Percentiles rank a stretch among this genome's conserved stretches.
Evolutionary conservation across 2,329 filamentous ascomycete genomes (phyloP).

Genomic region (Cercospora sp.): DNA sequence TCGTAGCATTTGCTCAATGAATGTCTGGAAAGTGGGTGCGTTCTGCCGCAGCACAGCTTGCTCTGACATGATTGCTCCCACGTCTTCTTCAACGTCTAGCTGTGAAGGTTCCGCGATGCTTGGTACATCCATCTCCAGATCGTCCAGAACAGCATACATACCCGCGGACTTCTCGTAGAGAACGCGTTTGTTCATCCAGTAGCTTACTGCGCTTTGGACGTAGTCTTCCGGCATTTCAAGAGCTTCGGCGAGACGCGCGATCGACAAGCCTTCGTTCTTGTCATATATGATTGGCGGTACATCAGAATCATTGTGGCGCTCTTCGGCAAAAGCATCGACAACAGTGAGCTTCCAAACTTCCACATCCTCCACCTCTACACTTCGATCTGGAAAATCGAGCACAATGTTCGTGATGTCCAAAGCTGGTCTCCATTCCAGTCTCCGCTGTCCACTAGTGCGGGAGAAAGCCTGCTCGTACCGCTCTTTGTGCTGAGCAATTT

Average conservation of each 20-base stretch:
- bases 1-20: conserved; percentile 92
- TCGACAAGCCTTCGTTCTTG: conserved; percentile 35
- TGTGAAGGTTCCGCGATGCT: conserved; percentile 36
- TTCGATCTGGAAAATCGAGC: conserved; percentile 79
- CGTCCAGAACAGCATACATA: conserved; percentile 69
- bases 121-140: conserved; percentile 46
- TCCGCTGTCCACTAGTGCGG: conserved; percentile 76
- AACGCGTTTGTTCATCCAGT: conserved; percentile 71
- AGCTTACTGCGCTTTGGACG: conserved; percentile 65
- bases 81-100: conserved; percentile 44
- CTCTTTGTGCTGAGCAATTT: conserved; percentile 62
- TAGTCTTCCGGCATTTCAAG: conserved; percentile 75
- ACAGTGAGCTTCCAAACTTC: conserved; percentile 85
- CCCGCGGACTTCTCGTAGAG: conserved; percentile 57
- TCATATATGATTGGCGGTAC: conserved; percentile 17
- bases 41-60: conserved; percentile 66
- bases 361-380: conserved; percentile 67
- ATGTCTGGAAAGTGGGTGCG: conserved; percentile 80
- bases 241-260: conserved; percentile 50
- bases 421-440: conserved; percentile 83
- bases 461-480: conserved; percentile 77
- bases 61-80: conserved; percentile 53
- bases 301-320: conserved; percentile 42
- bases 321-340: conserved; percentile 72
- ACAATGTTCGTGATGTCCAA: conserved; percentile 73